Conservation (phyloP, 176 grass and related monocot species). For the Aegilops umbellulata region DNA sequence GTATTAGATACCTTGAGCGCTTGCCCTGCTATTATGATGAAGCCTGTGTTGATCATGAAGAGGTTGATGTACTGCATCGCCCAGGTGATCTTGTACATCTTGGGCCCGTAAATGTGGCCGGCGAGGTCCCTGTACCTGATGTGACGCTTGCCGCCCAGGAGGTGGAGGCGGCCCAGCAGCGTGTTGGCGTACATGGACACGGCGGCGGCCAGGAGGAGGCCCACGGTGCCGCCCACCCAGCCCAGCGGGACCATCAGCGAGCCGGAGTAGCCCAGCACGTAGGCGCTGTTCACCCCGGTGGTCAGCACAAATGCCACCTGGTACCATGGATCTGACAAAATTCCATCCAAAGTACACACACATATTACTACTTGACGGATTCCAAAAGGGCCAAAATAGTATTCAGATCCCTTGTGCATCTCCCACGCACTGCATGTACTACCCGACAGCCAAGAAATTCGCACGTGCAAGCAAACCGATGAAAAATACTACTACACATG, state of each 20-base stretch:
- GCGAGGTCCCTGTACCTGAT: conserved; percentile 81
- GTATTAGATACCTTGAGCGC: conserved; percentile 44
- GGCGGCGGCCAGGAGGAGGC: conserved; percentile 58
- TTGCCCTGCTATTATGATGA: conserved; percentile 63
- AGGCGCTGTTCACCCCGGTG: conserved; percentile 68
- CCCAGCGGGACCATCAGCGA: conserved; percentile 65
- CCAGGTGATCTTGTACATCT: conserved; percentile 70
- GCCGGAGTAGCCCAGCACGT: conserved; percentile 71
- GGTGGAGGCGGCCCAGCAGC: conserved; percentile 63
- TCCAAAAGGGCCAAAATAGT: neutral
- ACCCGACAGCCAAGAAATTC: neutral
- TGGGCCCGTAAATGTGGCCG: conserved; percentile 64
- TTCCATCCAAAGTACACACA: neutral
- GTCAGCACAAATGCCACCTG: conserved; percentile 74
- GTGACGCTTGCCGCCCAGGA: conserved; percentile 64
- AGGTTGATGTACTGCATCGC: conserved; percentile 70
- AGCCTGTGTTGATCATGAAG: conserved; percentile 82
- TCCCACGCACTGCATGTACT: no score
- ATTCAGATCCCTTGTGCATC: neutral
- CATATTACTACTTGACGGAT: neutral
- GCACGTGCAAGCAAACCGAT: neutral
- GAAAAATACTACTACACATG: neutral
- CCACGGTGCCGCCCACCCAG: conserved; percentile 51
- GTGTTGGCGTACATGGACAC: conserved; percentile 70
- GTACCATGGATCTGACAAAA: conserved; percentile 72